Base-by-base conservation (phyloP, 2,329 filamentous ascomycete genomes). In the Scolecobasidium constrictum region DNA sequence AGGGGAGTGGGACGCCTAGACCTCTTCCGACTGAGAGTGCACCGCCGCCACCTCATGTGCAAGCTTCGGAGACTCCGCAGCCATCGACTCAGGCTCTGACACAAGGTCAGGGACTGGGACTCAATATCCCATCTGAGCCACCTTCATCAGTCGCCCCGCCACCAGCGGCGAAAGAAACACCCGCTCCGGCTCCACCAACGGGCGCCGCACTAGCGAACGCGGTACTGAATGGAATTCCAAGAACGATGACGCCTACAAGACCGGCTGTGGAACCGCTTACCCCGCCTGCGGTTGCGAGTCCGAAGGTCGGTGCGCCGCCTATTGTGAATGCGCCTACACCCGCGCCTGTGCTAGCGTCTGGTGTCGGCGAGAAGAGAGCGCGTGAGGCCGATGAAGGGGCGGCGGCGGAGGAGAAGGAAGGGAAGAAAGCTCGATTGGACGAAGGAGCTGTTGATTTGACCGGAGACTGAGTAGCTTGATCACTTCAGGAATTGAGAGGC, bases 221-320 rank as follows among this genome's bases (percentile, higher is more conserved):
- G n/a, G n/a, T n/a, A 16, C 35, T 39, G 9, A 44, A 44, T 15
- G 23, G 15, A 7, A 44, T 26, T 33, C n/a, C 35, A 36, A 34
- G 42, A 11, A 33, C 35, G 13, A 19, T 16, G 7, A 44, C 42
- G 20, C 42, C 42, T 3, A 44, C 35, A 15, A n/a, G 42, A 28
- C 42, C 42, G n/a, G 35, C 21, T 40, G 22, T 44, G 35, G 42
- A 44, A 22, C 42, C 42, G 5, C 35, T 44, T 22, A 44, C 42
- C 13, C 42, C 42, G 4, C 40, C 40, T 16, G 16, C 34, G 13
- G 40, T 22, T 13, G 26, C 23, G 16, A 28, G 22, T 23, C 40
- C 33, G 12, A 20, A 12, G 3, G 13, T 37, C 17, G 26, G 18
- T 13, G 23, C 18, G 7, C 22, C 23, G 12, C 23, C 38, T n/a